phyloP scores from a whole-genome alignment of 1,284 basidiomycete genomes.

The Hemileia vastatrix region DNA sequence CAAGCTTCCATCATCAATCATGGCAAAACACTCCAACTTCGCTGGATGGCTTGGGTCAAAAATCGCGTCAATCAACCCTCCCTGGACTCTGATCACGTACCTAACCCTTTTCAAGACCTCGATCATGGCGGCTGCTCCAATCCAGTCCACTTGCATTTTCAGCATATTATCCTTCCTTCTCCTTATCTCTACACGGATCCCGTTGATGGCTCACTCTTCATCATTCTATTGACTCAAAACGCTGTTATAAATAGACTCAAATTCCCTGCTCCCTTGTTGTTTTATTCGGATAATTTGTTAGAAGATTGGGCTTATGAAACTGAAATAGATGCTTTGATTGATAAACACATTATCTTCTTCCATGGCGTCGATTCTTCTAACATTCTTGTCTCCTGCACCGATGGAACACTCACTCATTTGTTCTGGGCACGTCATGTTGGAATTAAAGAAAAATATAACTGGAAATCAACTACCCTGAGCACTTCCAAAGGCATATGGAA shows the following conservation, averaged over 20 bases:
- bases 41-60: slow-evolving; percentile 14
- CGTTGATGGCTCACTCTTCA: slow-evolving; percentile 4
- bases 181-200: slow-evolving; percentile 10
- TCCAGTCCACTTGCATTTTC: slow-evolving; percentile 18
- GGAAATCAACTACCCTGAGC: slow-evolving; percentile 15
- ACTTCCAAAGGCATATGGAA: slow-evolving; percentile 4
- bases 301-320: slow-evolving; percentile 14
- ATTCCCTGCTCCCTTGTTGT: slow-evolving; percentile 13
- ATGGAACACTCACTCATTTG: slow-evolving; percentile 18
- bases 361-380: slow-evolving; percentile 20
- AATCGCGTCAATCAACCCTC: not conserved
- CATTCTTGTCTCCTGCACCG: slow-evolving; percentile 15
- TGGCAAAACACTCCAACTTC: slow-evolving; percentile 11
- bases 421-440: slow-evolving; percentile 15
- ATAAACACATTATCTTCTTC: slow-evolving; percentile 10
- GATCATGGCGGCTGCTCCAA: slow-evolving; percentile 4
- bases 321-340: slow-evolving; percentile 18
- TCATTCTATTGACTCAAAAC: slow-evolving; percentile 16
- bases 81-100: not conserved
- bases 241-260: slow-evolving; percentile 12
- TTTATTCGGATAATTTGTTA: slow-evolving; percentile 18
- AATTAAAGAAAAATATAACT: slow-evolving; percentile 9
- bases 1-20: slow-evolving; percentile 12
- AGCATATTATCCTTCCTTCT: slow-evolving; percentile 11
- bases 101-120: not conserved